phyloP scores from a whole-genome alignment of 768 basidiomycete genomes.

The Mycena kentingensis region DNA sequence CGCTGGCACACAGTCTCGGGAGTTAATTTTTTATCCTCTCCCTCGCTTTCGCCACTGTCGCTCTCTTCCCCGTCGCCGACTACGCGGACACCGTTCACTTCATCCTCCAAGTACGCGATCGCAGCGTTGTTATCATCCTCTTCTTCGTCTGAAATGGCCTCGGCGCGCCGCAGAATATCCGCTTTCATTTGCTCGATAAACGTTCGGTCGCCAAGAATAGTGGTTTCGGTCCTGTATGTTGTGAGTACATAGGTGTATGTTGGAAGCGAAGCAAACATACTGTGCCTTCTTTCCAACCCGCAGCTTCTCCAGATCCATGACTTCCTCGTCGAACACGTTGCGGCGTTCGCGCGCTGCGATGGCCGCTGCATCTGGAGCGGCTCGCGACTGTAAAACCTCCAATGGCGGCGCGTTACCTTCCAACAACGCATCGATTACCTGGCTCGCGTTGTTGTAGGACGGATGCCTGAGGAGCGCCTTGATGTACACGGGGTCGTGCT shows the following conservation, averaged over 20 bases:
- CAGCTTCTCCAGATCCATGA: constrained; percentile 62
- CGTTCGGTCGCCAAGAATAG: constrained; percentile 54
- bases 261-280: constrained; percentile 36
- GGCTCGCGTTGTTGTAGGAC: constrained; percentile 57
- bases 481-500: constrained; percentile 58
- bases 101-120: constrained; percentile 42
- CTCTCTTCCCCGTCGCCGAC: constrained; percentile 61
- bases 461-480: constrained; percentile 54
- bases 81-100: constrained; percentile 44
- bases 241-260: constrained; percentile 6
- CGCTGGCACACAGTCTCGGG: constrained; percentile 72
- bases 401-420: constrained; percentile 64
- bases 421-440: constrained; percentile 69
- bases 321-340: constrained; percentile 78
- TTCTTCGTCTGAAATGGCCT: constrained; percentile 63
- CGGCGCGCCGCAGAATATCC: constrained; percentile 76
- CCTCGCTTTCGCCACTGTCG: constrained; percentile 39
- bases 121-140: constrained; percentile 33
- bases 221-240: constrained; percentile 35
- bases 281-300: constrained; percentile 63
- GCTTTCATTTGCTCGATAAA: constrained; percentile 79
- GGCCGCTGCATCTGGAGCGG: constrained; percentile 27
- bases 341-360: constrained; percentile 42
- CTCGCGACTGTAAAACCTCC: constrained; percentile 23
- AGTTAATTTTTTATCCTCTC: constrained; percentile 27